Evolutionary conservation across 495 filamentous ascomycete genomes (phyloP).

Genomic region (Beverwykella pulmonaria): DNA sequence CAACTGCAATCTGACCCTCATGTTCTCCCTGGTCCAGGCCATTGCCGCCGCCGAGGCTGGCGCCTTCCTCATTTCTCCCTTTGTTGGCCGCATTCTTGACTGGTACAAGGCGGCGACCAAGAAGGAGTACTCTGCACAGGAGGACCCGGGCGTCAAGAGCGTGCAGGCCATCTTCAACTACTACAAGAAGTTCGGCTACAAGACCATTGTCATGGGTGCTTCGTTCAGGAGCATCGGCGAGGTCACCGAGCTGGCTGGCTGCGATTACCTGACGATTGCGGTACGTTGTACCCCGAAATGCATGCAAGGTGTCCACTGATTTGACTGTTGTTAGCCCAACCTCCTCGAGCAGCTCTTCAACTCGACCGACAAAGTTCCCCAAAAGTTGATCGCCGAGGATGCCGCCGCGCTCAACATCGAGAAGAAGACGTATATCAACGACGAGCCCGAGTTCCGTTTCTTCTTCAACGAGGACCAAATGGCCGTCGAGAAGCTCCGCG

Average conservation of each 20-base stretch:
- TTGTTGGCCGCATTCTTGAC: slow-evolving; percentile 98
- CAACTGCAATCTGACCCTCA: slow-evolving; percentile 98
- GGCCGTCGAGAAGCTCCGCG: slow-evolving; percentile 97
- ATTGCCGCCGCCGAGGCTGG: slow-evolving; percentile 96
- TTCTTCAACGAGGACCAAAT: slow-evolving; percentile 99
- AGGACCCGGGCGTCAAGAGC: slow-evolving; percentile 96
- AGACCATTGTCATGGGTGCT: slow-evolving; percentile 99
- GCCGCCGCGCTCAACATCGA: slow-evolving; percentile 72
- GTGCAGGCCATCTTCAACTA: slow-evolving; percentile 99
- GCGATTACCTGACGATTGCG: slow-evolving; percentile 98
- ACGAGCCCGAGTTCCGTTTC: slow-evolving; percentile 93
- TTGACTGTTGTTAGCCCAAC: slow-evolving; percentile 67
- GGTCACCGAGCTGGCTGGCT: slow-evolving; percentile 96
- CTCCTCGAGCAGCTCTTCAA: slow-evolving; percentile 92
- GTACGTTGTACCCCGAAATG: slow-evolving; percentile 53
- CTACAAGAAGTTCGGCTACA: slow-evolving; percentile 99
- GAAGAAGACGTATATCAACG: slow-evolving; percentile 87
- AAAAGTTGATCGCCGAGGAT: slow-evolving; percentile 80
- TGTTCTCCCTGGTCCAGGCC: slow-evolving; percentile 96
- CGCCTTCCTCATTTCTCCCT: slow-evolving; percentile 98
- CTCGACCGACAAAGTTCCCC: slow-evolving; percentile 73
- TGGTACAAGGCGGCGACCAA: slow-evolving; percentile 98
- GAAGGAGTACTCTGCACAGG: slow-evolving; percentile 82
- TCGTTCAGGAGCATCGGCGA: slow-evolving; percentile 95
- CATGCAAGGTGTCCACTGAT: background rate